Evolutionary conservation across 371 early-diverging fungal species (phyloP), one percentile per base, ranked within the genome.

Genomic region (Mucor plumbeus): DNA sequence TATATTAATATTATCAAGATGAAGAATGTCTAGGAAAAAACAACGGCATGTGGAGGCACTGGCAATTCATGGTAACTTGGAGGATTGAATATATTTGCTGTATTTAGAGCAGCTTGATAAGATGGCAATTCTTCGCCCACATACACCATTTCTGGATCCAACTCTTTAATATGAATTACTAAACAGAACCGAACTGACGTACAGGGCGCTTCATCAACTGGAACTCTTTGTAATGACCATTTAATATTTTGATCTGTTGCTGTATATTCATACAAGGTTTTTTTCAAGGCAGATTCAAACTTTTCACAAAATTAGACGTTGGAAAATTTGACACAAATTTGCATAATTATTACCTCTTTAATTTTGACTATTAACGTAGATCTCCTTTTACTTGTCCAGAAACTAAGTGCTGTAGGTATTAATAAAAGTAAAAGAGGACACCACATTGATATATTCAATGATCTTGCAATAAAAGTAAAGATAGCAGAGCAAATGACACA

Each of bases 371-470:
- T 59, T 14, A 78, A 40, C 11, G 60, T 72, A 31, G 72, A 65
- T 44, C 81, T 58, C 36, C 77, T 64, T 43, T 78, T 76, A 36
- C 78, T 81, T 40, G 75, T 78, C 81, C 81, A 81, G 40, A 76
- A 74, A 38, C 76, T 78, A 5, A 81, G 64, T 5, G 62, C 70
- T 39, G 81, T 78, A 34, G 81, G 81, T 38, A 81, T 66, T 19
- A 81, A 47, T 1, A 81, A 59, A 7, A 81, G 58, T 13, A 81
- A 61, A n/a, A 81, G 67, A 26, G 81, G 81, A 64, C 72, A 81
- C 81, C 81, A 81, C 81, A 81, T 81, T 21, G 81, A 81, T 11
- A 81, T 76, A 65, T 69, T 63, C 4, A 76, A 65, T 10, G 81
- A 78, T 11, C 77, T 72, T 9, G 81, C 81, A 41, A 76, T 67